phyloP scores from a whole-genome alignment of 768 basidiomycete genomes.

The Suillus plorans region DNA sequence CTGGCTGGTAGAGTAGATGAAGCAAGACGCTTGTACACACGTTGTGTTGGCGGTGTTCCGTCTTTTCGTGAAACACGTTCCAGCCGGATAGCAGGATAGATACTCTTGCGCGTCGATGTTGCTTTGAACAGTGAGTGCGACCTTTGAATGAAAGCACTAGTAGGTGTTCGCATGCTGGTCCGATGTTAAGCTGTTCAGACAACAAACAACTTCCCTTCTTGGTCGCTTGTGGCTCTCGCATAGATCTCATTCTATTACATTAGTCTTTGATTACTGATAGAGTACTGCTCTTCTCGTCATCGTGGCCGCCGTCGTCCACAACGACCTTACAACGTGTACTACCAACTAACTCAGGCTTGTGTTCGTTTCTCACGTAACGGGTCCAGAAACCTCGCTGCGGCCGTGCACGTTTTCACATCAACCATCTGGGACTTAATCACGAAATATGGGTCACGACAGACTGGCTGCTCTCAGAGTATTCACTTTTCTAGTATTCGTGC shows the following conservation, averaged over 20 bases:
- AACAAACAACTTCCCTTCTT: not conserved
- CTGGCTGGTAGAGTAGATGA: constrained; percentile 3
- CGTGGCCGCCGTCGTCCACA: not conserved
- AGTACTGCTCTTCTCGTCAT: not conserved
- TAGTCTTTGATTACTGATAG: not conserved
- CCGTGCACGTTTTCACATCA: not conserved
- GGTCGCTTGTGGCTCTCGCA: not conserved
- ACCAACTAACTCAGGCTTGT: not conserved
- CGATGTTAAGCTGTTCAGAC: not conserved
- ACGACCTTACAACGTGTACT: not conserved
- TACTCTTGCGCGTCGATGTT: constrained; percentile 20
- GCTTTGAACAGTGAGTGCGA: constrained; percentile 32
- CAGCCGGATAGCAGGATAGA: constrained; percentile 19
- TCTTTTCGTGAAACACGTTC: constrained; percentile 27
- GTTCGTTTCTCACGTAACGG: constrained; percentile 1
- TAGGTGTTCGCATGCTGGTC: constrained; percentile 35
- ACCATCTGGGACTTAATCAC: not conserved
- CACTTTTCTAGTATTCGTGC: constrained; percentile 61
- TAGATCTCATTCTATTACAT: not conserved
- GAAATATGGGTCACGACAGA: constrained; percentile 64
- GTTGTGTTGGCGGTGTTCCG: constrained; percentile 6
- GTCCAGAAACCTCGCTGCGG: not conserved
- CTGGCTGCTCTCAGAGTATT: constrained; percentile 81
- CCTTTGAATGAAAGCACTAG: constrained; percentile 31
- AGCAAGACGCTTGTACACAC: constrained; percentile 12